Evolutionary conservation across 768 basidiomycete species (phyloP).

Genomic region (Suillus bovinus): DNA sequence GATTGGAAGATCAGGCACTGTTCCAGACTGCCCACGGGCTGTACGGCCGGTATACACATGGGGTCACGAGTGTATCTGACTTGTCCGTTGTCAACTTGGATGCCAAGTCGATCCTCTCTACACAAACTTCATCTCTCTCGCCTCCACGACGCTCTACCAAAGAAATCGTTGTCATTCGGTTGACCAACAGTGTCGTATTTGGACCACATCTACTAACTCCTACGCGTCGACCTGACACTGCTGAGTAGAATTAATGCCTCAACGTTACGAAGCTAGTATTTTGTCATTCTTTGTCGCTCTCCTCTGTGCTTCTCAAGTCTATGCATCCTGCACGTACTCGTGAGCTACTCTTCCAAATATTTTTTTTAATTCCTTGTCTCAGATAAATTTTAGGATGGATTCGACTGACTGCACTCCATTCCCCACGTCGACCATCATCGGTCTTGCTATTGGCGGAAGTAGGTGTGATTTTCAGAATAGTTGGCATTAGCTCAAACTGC

Average conservation of each 20-base stretch:
- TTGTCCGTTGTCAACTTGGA: not conserved
- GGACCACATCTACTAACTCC: not conserved
- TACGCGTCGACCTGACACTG: not conserved
- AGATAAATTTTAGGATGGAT: not conserved
- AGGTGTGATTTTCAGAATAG: not conserved
- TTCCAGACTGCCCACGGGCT: not conserved
- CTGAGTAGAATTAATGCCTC: not conserved
- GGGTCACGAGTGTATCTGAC: not conserved
- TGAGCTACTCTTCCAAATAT: not conserved
- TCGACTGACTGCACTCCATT: not conserved
- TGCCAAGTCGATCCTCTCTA: not conserved
- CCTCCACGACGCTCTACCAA: not conserved
- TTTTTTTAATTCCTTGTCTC: not conserved
- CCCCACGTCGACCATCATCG: not conserved
- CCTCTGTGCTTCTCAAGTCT: conserved; percentile 3
- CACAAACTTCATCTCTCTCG: not conserved
- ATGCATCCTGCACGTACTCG: not conserved
- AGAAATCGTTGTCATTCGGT: not conserved
- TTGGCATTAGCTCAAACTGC: not conserved
- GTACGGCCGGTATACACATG: no score
- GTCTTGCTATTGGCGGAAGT: not conserved
- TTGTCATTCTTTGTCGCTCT: not conserved
- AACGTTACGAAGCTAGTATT: not conserved
- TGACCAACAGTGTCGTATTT: not conserved
- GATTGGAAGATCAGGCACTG: not conserved